Percentiles rank a stretch among this genome's conserved stretches.
Evolutionary conservation across 108 stramenopile species (phyloP).

Genomic region (Asterionellopsis glacialis): DNA sequence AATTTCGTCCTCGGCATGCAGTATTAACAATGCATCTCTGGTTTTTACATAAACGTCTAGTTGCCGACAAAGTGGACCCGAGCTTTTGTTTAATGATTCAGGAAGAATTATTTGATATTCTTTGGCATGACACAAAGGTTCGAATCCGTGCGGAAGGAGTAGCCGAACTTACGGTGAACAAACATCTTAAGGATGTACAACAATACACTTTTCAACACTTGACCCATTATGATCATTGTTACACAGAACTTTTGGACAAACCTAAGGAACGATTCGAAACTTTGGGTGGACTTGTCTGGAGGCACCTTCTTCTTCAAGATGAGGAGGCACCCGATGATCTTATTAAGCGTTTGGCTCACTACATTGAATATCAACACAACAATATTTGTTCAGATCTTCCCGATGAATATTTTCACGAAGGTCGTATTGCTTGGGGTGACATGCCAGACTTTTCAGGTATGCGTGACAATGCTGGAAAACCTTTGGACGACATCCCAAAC

Average conservation of each 20-base stretch:
- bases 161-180: slow-evolving; percentile 75
- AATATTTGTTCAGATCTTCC: slow-evolving; percentile 71
- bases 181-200: slow-evolving; percentile 84
- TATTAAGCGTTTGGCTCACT: slow-evolving; percentile 65
- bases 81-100: slow-evolving; percentile 52
- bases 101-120: slow-evolving; percentile 89
- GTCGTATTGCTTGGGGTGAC: slow-evolving; percentile 76
- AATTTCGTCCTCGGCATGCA: slow-evolving; percentile 84
- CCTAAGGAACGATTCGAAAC: slow-evolving; percentile 56
- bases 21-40: slow-evolving; percentile 87
- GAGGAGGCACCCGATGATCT: slow-evolving; percentile 50
- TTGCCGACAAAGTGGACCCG: slow-evolving; percentile 50
- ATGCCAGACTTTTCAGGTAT: slow-evolving; percentile 65
- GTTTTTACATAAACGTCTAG: slow-evolving; percentile 82
- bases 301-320: slow-evolving; percentile 40
- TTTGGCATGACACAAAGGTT: slow-evolving; percentile 80
- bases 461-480: slow-evolving; percentile 48
- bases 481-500: slow-evolving; percentile 28
- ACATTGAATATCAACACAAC: slow-evolving; percentile 72
- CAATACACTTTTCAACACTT: slow-evolving; percentile 78
- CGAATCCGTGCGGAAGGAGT: slow-evolving; percentile 79
- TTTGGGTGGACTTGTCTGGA: slow-evolving; percentile 45
- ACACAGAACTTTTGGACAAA: slow-evolving; percentile 54
- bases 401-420: slow-evolving; percentile 63
- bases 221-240: slow-evolving; percentile 83